Percentiles rank a stretch among this genome's conserved stretches.
phyloP scores from a whole-genome alignment of 805 yeast genomes.

The Jamesozyma spencerorum region DNA sequence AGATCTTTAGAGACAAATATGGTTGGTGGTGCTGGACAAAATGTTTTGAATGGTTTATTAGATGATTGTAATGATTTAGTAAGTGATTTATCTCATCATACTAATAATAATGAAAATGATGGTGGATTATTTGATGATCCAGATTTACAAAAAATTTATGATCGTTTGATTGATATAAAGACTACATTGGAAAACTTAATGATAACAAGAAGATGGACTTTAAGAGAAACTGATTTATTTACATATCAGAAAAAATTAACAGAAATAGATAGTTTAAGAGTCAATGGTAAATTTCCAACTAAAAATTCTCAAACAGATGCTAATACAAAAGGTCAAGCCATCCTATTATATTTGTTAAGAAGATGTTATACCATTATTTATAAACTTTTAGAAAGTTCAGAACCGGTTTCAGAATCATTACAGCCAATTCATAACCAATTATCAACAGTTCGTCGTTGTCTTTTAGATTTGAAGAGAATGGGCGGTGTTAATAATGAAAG shows the following conservation, averaged over 20 bases:
- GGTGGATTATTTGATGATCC: constrained; percentile 35
- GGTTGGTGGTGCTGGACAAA: constrained; percentile 33
- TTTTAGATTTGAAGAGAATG: constrained; percentile 81
- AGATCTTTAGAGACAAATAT: constrained; percentile 29
- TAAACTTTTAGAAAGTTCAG: constrained; percentile 80
- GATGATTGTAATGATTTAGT: constrained; percentile 77
- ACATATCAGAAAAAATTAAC: constrained; percentile 67
- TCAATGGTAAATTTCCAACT: constrained; percentile 47
- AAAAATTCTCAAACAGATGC: constrained; percentile 7
- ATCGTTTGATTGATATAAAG: constrained; percentile 55
- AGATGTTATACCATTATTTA: constrained; percentile 87
- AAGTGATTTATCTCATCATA: constrained; percentile 48
- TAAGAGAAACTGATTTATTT: constrained; percentile 91
- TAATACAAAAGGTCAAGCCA: constrained; percentile 45
- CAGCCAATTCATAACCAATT: constrained; percentile 91
- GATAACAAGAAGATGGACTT: constrained; percentile 93
- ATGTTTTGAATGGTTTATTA: constrained; percentile 58
- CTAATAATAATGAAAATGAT: constrained; percentile 13
- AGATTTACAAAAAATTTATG: constrained; percentile 50
- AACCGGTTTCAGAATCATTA: constrained; percentile 90
- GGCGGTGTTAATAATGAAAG: constrained; percentile 84
- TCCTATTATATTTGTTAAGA: constrained; percentile 68
- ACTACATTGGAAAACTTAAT: constrained; percentile 70
- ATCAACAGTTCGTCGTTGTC: constrained; percentile 81
- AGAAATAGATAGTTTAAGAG: constrained; percentile 63